Evolutionary conservation across 768 basidiomycete species (phyloP), one percentile per base, ranked within the genome.

Genomic region (Hemileccinum rubropunctum): DNA sequence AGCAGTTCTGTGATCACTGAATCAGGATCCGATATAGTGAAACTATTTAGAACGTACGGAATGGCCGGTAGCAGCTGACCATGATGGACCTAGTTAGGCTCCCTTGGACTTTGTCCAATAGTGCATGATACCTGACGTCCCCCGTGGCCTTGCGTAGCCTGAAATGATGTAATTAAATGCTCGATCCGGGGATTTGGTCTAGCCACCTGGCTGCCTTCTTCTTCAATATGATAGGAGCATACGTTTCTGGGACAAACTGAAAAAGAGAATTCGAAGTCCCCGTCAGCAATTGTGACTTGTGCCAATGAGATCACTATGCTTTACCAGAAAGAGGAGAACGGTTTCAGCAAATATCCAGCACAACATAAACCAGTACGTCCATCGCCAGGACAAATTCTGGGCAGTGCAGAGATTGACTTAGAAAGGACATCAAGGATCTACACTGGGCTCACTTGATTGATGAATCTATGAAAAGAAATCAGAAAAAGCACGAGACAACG

Each of bases 171-270:
- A 14, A 58, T 27, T 15, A 45, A 33, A 23, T 18, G 33, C 10
- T 28, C 9, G 27, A 4, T 9, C 4, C 27, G 27, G 9, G 6
- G 20, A 0, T 40, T 36, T 20, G 20, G 15, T 32, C 9, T 18
- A 52, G 64, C 51, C 47, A 81, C 84, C 69, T 73, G 33, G 58
- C 62, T 14, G 85, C 88, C 60, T 90, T 89, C 37, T 60, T 62
- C 60, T 81, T 79, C 30, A 80, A 63, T 7, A 92, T 68, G 8
- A 83, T 73, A 0, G 88, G 84, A 3, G 63, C 66, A 59, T 81
- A 90, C 0, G 88, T 88, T 69, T 92, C 91, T 2, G 86, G 86
- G 0, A 88, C 78, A 33, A 86, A 60, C 79, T 88, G 46, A 8
- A 23, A 8, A 28, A 28, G 27, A 28, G 5, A 28, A 28, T 28